A percentile compares a stretch with the other conserved stretches of the same genome.
Evolutionary conservation across 2,329 filamentous ascomycete species (phyloP).

Genomic region (Exophiala viscosa): DNA sequence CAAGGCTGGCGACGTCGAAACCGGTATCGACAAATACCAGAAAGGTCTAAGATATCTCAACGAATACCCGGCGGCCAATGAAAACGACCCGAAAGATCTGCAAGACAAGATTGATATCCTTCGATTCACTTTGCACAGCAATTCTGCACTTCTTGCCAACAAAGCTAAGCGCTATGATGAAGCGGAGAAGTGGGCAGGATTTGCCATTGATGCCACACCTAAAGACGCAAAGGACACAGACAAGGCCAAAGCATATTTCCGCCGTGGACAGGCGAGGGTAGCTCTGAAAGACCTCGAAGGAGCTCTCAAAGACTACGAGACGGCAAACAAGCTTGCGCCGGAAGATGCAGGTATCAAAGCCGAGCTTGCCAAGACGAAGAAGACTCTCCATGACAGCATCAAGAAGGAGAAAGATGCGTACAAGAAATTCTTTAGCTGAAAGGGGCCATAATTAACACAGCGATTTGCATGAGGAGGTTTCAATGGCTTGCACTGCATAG

Average conservation of each 20-base stretch:
- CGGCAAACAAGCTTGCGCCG: conserved; percentile 71
- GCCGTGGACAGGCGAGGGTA: conserved; percentile 71
- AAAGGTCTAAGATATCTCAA: conserved; percentile 88
- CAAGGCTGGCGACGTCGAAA: conserved; percentile 67
- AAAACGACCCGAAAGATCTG: conserved; percentile 66
- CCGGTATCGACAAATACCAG: conserved; percentile 86
- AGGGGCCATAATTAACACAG: background rate
- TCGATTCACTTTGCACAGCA: conserved; percentile 82
- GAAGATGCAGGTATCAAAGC: conserved; percentile 69
- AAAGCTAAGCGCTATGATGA: conserved; percentile 73
- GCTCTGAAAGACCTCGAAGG: conserved; percentile 80
- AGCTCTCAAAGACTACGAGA: conserved; percentile 69
- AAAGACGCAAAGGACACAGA: conserved; percentile 67
- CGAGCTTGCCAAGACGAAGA: conserved; percentile 76
- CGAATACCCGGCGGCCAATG: conserved; percentile 68
- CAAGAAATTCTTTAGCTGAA: conserved; percentile 72
- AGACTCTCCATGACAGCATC: conserved; percentile 65
- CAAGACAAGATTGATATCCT: conserved; percentile 66
- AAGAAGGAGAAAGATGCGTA: conserved; percentile 91
- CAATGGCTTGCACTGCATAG: background rate
- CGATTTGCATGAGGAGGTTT: background rate
- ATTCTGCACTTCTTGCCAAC: conserved; percentile 78
- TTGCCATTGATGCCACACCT: conserved; percentile 64
- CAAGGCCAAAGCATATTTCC: conserved; percentile 83
- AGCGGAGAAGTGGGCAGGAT: conserved; percentile 64